phyloP scores from a whole-genome alignment of 192 early-diverging fungal species.

The Pilaira anomala region DNA sequence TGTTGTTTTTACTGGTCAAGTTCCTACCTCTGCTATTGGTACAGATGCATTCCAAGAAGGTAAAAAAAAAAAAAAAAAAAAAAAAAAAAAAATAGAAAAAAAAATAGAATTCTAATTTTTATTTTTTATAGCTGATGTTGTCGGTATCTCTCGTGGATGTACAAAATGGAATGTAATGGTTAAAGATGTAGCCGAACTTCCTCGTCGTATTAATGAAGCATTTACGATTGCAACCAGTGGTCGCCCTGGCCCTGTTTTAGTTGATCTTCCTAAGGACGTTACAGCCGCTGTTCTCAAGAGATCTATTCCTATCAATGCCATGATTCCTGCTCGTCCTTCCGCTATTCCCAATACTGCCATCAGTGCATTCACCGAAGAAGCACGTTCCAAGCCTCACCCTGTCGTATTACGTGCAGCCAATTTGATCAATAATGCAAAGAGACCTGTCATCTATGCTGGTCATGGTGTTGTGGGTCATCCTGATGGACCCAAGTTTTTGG shows the following conservation, averaged over 20 bases:
- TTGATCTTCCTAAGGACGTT: constrained; percentile 98
- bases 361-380: constrained; percentile 42
- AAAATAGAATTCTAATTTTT: neutral
- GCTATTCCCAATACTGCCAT: constrained; percentile 50
- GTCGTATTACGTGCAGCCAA: constrained; percentile 72
- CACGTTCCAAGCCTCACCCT: constrained; percentile 44
- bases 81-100: neutral
- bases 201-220: constrained; percentile 96
- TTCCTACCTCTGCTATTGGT: constrained; percentile 85
- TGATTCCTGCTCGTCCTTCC: constrained; percentile 70
- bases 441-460: constrained; percentile 94
- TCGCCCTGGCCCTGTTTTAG: constrained; percentile 93
- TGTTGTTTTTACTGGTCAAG: constrained; percentile 95
- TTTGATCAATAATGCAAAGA: constrained; percentile 82
- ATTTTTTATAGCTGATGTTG: constrained; percentile 69
- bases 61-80: neutral
- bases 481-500: constrained; percentile 78
- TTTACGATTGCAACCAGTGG: constrained; percentile 96
- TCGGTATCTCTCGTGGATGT: constrained; percentile 93
- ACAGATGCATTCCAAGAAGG: constrained; percentile 96
- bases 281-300: constrained; percentile 85
- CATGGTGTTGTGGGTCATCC: constrained; percentile 83
- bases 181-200: constrained; percentile 92
- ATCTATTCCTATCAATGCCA: constrained; percentile 72
- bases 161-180: constrained; percentile 99